phyloP scores from a whole-genome alignment of 345 rosid species.

The Populus davidiana region DNA sequence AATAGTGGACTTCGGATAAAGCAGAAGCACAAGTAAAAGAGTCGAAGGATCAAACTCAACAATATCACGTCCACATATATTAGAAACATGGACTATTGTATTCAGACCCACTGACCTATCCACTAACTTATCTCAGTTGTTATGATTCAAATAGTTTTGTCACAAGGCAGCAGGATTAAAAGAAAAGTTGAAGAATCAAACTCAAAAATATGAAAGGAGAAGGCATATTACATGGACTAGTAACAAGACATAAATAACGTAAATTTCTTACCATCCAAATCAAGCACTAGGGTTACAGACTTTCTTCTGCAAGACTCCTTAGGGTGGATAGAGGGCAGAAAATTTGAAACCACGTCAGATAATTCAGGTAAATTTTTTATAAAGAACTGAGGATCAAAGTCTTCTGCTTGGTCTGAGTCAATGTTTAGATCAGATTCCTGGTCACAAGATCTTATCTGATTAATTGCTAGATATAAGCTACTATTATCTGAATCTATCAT shows the following conservation, averaged over 20 bases:
- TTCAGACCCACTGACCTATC: background rate
- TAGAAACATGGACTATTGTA: background rate
- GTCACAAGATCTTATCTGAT: constrained; percentile 51
- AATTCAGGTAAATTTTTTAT: constrained; percentile 76
- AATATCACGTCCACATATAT: background rate
- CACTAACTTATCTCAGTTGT: background rate
- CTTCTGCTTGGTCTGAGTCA: constrained; percentile 55
- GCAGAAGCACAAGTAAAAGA: background rate
- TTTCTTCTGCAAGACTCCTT: constrained; percentile 53
- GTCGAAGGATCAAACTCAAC: background rate
- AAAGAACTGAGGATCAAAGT: constrained; percentile 75
- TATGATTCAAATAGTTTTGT: background rate
- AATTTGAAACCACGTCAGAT: constrained; percentile 63
- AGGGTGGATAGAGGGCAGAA: constrained; percentile 36
- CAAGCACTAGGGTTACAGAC: constrained; percentile 76
- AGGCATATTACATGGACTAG: background rate
- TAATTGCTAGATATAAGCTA: constrained; percentile 58
- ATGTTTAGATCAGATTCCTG: constrained; percentile 47
- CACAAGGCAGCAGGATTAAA: background rate
- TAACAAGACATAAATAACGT: background rate
- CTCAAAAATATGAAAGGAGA: background rate
- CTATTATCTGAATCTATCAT: constrained; percentile 37
- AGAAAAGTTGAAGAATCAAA: background rate
- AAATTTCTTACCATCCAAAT: constrained; percentile 78
- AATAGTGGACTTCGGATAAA: background rate